Evolutionary conservation across 495 filamentous ascomycete genomes (phyloP), one percentile per base, ranked within the genome.

Genomic region (Hypoxylon cercidicola): DNA sequence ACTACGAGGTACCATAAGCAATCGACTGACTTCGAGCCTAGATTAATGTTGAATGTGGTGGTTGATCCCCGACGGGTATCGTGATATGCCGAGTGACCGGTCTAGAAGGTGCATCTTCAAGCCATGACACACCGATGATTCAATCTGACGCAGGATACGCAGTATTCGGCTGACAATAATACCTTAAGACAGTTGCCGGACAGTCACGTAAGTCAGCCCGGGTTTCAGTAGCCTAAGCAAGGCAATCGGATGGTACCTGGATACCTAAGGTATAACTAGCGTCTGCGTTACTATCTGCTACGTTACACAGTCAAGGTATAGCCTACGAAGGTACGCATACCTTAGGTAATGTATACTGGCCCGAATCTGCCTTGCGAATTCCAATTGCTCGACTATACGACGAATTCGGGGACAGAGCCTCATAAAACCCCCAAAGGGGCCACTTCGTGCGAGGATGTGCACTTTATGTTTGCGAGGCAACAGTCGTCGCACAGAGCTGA

Each of bases 341-440:
- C 3, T 20, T 32, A 32, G 23, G 7, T 32, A 32, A 19, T 16
- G 40, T 43, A 43, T 18, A 43, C 18, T 21, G 18, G 6, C 41
- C 54, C 54, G 35, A 30, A 20, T 43, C 15, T 43, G 40, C 40
- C 40, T 43, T 43, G 40, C 40, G 4, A 20, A 20, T 10, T 43
- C 40, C n/a, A 2, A 51, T 30, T 51, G 10, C 30, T 2, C 20
- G 19, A 3, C 4, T 21, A 51, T 44, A 41, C 56, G 56, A n/a
- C 47, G 56, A 32, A 49, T 50, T 15, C 12, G 4, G 21, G 16
- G 23, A 32, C 51, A 51, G 13, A 60, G 56, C 46, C 56, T 49
- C 44, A 49, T 2, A 25, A 25, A 40, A 21, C 34, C 34, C 34
- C 54, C 21, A 56, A 43, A 1, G n/a, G 30, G 54, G n/a, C 11